Base-by-base conservation (phyloP, 2,329 filamentous ascomycete species). In the Hymenoscyphus occultus region DNA sequence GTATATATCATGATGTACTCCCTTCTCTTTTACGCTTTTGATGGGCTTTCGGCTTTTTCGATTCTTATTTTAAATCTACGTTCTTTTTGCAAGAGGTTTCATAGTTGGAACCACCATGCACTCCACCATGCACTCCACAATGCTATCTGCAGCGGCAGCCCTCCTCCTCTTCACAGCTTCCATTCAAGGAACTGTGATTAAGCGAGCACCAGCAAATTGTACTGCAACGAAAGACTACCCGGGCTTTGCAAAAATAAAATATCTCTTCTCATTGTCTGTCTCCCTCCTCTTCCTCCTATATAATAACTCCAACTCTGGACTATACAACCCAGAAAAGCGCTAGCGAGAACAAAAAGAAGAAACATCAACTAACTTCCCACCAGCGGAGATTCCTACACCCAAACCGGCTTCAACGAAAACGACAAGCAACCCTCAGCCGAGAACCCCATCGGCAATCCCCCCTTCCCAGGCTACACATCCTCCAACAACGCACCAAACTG, bases 401-500 rank as follows among this genome's bases (percentile, higher is more conserved):
- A 70, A 6, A 80, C 75, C 65, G 74, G 74, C 16, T 80, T 79
- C 73, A 75, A 78, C 60, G 62, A 71, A 13, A 75, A 70, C 39
- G 70, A 71, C 12, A 71, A 71, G 7, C 72, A 78, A 51, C 78
- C 77, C 9, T 72, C 75, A 4, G 67, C 72, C 0, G 71, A 71
- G 2, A 79, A 79, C 67, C 77, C 78, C 5, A 67, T 79, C 10
- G 78, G 78, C 14, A 79, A 79, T 65, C 78, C 78, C 19, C 59
- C 73, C 7, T 79, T 77, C 61, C 77, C 77, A 60, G 78, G 78
- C 12, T 76, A 69, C 64, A 78, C 78, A 32, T 71, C 77, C 9
- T 67, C 76, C 65, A 51, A 35, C 9, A 81, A 80, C 67, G 84
- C 83, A 0, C 83, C 82, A 0, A 85, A 84, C 71, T 86, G 83